Conservation (phyloP, 2,329 filamentous ascomycete species). For the Calcarisporium arbuscula region DNA sequence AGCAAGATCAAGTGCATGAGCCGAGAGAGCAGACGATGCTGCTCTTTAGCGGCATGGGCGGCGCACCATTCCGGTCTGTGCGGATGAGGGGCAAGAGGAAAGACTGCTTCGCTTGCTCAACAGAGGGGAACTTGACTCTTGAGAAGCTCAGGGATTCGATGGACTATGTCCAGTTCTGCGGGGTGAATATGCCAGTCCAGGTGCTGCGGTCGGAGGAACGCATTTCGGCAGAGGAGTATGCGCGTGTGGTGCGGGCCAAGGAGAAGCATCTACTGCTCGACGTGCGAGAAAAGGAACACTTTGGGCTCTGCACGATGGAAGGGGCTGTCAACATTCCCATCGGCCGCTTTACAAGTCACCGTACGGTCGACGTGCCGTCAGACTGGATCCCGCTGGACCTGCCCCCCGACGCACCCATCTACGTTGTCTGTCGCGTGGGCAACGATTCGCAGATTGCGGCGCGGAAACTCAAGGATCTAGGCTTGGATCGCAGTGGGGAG, state of each 20-base stretch:
- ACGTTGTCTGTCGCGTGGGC: constrained; percentile 66
- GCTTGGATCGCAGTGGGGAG: constrained; percentile 42
- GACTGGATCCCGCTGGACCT: constrained; percentile 34
- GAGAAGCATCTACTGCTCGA: constrained; percentile 61
- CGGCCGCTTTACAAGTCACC: constrained; percentile 49
- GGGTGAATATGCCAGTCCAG: constrained; percentile 47
- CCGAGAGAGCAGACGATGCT: constrained; percentile 30
- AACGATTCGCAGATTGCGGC: constrained; percentile 73
- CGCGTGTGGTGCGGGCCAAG: constrained; percentile 16
- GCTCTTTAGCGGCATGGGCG: constrained; percentile 40
- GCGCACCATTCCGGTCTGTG: constrained; percentile 62
- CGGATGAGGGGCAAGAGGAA: constrained; percentile 62
- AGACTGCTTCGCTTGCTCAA: constrained; percentile 73
- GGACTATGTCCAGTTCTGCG: constrained; percentile 86
- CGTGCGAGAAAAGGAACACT: constrained; percentile 79
- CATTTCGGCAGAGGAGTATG: constrained; percentile 59
- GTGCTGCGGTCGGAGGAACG: constrained; percentile 59
- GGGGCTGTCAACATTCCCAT: constrained; percentile 67
- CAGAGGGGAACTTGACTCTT: constrained; percentile 50
- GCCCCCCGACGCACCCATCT: constrained; percentile 48
- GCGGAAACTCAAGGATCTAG: constrained; percentile 57
- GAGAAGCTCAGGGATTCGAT: constrained; percentile 56
- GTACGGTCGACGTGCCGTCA: constrained; percentile 18
- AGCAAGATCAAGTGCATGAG: constrained; percentile 8
- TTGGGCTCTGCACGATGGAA: constrained; percentile 68